Evolutionary conservation across 2,329 filamentous ascomycete genomes (phyloP).

Genomic region (Xylaria sp.): DNA sequence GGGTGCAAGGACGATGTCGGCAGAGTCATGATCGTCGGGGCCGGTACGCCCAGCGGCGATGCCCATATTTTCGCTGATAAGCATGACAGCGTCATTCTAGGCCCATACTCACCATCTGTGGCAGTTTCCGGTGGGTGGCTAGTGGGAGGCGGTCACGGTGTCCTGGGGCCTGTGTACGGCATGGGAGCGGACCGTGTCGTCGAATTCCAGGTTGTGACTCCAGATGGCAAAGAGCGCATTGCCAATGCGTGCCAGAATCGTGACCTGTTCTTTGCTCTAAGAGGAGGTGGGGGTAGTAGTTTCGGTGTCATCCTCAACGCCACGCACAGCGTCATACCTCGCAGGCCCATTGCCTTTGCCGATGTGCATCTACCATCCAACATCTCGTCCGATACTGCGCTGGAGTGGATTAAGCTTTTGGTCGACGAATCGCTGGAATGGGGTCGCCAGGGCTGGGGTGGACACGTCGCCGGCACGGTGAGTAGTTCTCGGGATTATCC

Average conservation of each 20-base stretch:
- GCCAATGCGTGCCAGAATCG: slow-evolving; percentile 57
- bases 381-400: slow-evolving; percentile 32
- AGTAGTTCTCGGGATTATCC: not conserved
- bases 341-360: slow-evolving; percentile 38
- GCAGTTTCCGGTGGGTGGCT: slow-evolving; percentile 38
- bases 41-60: slow-evolving; percentile 32
- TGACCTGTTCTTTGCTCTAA: slow-evolving; percentile 51
- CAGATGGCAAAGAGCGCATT: slow-evolving; percentile 54
- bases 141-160: slow-evolving; percentile 36
- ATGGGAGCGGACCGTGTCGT: slow-evolving; percentile 62
- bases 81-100: slow-evolving; percentile 38
- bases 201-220: slow-evolving; percentile 57
- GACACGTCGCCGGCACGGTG: slow-evolving; percentile 38
- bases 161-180: slow-evolving; percentile 51
- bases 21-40: slow-evolving; percentile 35
- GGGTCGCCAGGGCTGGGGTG: slow-evolving; percentile 40
- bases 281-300: slow-evolving; percentile 56
- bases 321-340: slow-evolving; percentile 39
- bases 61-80: slow-evolving; percentile 37
- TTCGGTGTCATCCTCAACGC: slow-evolving; percentile 59
- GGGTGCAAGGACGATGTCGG: slow-evolving; percentile 35
- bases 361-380: slow-evolving; percentile 40
- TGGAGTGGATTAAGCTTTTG: slow-evolving; percentile 39
- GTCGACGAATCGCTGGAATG: slow-evolving; percentile 39
- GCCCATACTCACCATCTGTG: slow-evolving; percentile 37